Evolutionary conservation across 306 rosid species (phyloP).

Genomic region (Castanea crenata): DNA sequence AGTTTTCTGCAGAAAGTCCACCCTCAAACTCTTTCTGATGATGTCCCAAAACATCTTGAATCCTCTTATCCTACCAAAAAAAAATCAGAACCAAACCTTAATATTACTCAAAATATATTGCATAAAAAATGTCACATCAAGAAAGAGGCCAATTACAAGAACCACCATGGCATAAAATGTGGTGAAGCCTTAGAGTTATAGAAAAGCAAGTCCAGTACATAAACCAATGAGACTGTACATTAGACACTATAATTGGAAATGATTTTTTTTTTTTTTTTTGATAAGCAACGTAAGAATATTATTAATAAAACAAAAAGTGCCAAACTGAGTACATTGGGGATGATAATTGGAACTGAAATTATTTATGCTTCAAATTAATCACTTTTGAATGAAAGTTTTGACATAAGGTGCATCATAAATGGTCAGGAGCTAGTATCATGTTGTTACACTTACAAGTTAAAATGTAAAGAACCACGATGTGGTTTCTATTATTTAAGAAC

Average conservation of each 20-base stretch:
- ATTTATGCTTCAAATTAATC: background rate
- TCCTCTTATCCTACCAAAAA: conserved; percentile 66
- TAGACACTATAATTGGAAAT: background rate
- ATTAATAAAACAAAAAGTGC: no score
- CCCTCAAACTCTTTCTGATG: conserved; percentile 97
- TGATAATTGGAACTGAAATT: background rate
- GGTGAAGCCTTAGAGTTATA: background rate
- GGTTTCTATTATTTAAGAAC: background rate
- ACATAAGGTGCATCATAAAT: background rate
- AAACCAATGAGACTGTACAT: background rate
- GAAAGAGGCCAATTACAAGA: background rate
- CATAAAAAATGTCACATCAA: background rate
- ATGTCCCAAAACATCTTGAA: conserved; percentile 90
- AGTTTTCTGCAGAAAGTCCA: conserved; percentile 78
- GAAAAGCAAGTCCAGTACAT: background rate
- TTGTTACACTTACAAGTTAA: background rate
- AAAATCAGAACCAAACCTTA: background rate
- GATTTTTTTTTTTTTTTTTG: no score
- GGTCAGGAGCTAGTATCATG: background rate
- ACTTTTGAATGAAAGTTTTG: background rate
- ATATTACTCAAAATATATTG: background rate
- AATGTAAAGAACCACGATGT: background rate
- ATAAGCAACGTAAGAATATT: no score
- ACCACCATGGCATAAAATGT: background rate
- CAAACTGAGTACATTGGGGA: no score